A percentile compares a stretch with the other conserved stretches of the same genome.
Evolutionary conservation across 345 rosid genomes (phyloP).

Genomic region (Hypericum androsaemum): DNA sequence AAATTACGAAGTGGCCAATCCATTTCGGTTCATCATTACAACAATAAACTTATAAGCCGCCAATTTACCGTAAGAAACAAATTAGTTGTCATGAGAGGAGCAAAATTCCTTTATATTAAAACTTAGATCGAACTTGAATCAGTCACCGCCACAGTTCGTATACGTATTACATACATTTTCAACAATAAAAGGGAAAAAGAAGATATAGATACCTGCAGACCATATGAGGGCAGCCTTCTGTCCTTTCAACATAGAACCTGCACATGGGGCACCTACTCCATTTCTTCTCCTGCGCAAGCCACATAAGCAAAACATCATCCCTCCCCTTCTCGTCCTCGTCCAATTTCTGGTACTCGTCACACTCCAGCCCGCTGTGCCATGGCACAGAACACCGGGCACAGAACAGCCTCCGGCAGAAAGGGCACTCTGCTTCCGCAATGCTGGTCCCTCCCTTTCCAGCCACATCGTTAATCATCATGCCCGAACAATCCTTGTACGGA

Average conservation of each 20-base stretch:
- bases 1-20: no score
- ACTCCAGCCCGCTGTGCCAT: conserved; percentile 34
- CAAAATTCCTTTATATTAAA: no score
- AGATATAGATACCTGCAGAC: conserved; percentile 36
- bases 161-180: not conserved
- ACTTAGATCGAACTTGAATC: no score
- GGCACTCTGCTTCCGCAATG: conserved; percentile 44
- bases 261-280: no score
- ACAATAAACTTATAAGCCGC: not conserved
- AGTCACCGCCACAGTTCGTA: no score
- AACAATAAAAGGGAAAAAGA: not conserved
- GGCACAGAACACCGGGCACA: conserved; percentile 30
- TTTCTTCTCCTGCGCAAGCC: no score
- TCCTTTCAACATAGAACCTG: no score
- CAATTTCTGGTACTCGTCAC: conserved; percentile 25
- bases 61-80: not conserved
- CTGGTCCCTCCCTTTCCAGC: conserved; percentile 15
- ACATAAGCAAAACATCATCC: conserved; percentile 34
- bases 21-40: no score
- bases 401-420: no score
- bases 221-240: conserved; percentile 41
- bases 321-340: conserved; percentile 31
- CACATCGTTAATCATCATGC: conserved; percentile 25
- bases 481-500: no score
- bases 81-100: no score